phyloP scores from a whole-genome alignment of 2,329 filamentous ascomycete genomes.

The Incumbomyces delicatus region DNA sequence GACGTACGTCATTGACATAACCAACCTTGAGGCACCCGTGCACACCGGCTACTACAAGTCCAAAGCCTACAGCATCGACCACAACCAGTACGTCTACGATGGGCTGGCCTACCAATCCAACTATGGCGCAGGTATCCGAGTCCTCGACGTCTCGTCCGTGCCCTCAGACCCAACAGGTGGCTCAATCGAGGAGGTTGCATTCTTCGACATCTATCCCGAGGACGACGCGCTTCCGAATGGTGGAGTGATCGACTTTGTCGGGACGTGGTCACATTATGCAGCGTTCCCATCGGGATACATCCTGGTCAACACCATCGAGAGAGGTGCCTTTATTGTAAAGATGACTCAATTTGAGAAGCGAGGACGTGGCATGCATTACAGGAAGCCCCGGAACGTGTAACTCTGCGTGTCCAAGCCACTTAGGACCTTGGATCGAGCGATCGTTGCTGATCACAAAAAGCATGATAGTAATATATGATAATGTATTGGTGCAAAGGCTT shows the following conservation, averaged over 20 bases:
- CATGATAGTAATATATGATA: background rate
- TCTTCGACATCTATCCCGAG: constrained; percentile 44
- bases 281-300: constrained; percentile 42
- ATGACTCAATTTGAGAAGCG: constrained; percentile 11
- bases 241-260: constrained; percentile 19
- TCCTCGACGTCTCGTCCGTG: constrained; percentile 23
- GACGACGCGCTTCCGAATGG: constrained; percentile 31
- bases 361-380: constrained; percentile 8
- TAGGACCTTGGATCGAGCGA: background rate
- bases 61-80: constrained; percentile 36
- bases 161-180: constrained; percentile 35
- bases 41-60: constrained; percentile 37
- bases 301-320: constrained; percentile 45
- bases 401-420: too few relatives aligned
- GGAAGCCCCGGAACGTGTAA: constrained; percentile 11
- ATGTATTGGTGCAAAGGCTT: background rate
- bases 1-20: constrained; percentile 45
- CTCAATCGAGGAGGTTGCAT: constrained; percentile 38
- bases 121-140: constrained; percentile 40
- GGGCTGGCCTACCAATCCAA: constrained; percentile 41
- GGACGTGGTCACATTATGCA: constrained; percentile 42
- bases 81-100: constrained; percentile 41
- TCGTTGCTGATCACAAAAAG: background rate
- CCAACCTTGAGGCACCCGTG: constrained; percentile 33
- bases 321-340: constrained; percentile 23